A percentile compares a stretch with the other conserved stretches of the same genome.
Conservation (phyloP, 805 yeast genomes). For the Ogataea methylovora region DNA sequence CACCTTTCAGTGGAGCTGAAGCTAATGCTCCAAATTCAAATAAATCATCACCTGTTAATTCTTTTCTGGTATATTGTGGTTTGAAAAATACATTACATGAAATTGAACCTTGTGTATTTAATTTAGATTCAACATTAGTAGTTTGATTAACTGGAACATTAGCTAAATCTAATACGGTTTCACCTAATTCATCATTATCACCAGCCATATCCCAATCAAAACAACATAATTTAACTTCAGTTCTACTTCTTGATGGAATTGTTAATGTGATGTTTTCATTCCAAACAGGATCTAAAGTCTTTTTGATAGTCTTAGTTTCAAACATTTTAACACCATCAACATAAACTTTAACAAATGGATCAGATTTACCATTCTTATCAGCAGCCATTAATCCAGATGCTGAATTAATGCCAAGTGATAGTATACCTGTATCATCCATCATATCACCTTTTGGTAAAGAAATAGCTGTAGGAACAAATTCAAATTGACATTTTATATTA, state of each 20-base stretch:
- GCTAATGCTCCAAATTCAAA: slow-evolving; percentile 9
- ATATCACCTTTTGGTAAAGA: slow-evolving; percentile 52
- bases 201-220: slow-evolving; percentile 80
- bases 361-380: slow-evolving; percentile 72
- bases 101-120: slow-evolving; percentile 63
- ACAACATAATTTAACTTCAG: slow-evolving; percentile 39
- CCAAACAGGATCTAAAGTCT: slow-evolving; percentile 69
- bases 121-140: slow-evolving; percentile 37
- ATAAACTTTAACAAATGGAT: slow-evolving; percentile 52
- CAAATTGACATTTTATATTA: slow-evolving; percentile 40
- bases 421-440: slow-evolving; percentile 58
- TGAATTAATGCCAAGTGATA: slow-evolving; percentile 48
- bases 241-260: slow-evolving; percentile 54
- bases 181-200: slow-evolving; percentile 54
- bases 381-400: slow-evolving; percentile 50
- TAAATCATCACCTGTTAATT: slow-evolving; percentile 34
- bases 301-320: slow-evolving; percentile 57
- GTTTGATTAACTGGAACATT: slow-evolving; percentile 32
- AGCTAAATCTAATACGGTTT: slow-evolving; percentile 40
- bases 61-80: slow-evolving; percentile 67
- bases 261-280: slow-evolving; percentile 58
- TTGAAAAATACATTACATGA: slow-evolving; percentile 44
- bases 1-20: slow-evolving; percentile 41
- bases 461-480: slow-evolving; percentile 52
- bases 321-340: slow-evolving; percentile 46